Conservation (phyloP, 192 early-diverging fungal genomes). For the Phycomyces blakesleeanus region DNA sequence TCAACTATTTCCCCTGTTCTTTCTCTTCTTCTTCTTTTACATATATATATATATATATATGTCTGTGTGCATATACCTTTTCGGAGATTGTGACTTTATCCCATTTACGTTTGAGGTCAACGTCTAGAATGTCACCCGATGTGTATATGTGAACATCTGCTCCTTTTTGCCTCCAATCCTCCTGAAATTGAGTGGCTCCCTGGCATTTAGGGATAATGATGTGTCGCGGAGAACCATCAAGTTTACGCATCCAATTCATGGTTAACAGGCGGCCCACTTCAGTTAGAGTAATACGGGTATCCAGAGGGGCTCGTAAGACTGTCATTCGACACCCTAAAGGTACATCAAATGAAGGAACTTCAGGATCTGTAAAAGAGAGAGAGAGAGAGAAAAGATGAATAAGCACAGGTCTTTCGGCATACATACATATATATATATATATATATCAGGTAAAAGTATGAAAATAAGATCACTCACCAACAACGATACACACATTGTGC, state of each 20-base stretch:
- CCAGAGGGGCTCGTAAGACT: slow-evolving; percentile 14
- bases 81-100: slow-evolving; percentile 20
- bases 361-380: slow-evolving; percentile 19
- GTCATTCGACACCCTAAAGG: slow-evolving; percentile 9
- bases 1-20: too few species aligned
- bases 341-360: not conserved
- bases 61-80: slow-evolving; percentile 27
- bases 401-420: too few species aligned
- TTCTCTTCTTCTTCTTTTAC: too few species aligned
- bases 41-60: too few species aligned
- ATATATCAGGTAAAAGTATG: not conserved
- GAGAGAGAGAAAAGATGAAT: too few species aligned
- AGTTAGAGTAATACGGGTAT: slow-evolving; percentile 13
- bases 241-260: slow-evolving; percentile 3
- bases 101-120: slow-evolving; percentile 25
- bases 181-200: slow-evolving; percentile 12
- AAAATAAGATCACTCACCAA: slow-evolving; percentile 8
- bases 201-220: slow-evolving; percentile 15
- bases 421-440: too few species aligned
- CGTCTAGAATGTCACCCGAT: slow-evolving; percentile 14
- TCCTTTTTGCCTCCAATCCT: slow-evolving; percentile 1
- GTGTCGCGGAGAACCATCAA: not conserved
- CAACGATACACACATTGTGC: slow-evolving; percentile 17
- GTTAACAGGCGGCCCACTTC: slow-evolving; percentile 8
- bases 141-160: slow-evolving; percentile 12